Percentiles rank a stretch among this genome's conserved stretches.
Evolutionary conservation across 306 rosid genomes (phyloP).

Genomic region (Sindora glabra): DNA sequence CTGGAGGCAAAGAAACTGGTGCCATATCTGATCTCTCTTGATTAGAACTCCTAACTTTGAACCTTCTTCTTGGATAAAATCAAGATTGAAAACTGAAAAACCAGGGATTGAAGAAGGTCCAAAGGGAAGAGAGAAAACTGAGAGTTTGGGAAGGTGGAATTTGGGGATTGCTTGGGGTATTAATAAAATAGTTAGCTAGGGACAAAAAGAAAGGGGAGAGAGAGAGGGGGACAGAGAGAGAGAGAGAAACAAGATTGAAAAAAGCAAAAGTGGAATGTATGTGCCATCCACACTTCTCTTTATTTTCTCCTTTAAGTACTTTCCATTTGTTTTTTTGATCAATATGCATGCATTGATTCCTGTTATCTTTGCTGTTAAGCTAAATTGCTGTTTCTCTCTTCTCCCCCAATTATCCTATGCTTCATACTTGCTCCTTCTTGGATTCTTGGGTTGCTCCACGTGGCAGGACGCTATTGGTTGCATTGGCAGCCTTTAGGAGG

Average conservation of each 20-base stretch:
- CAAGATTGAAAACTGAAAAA: not conserved
- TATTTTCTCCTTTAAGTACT: constrained; percentile 23
- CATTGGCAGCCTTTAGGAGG: not conserved
- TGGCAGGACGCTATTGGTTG: constrained; percentile 25
- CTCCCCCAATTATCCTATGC: constrained; percentile 61
- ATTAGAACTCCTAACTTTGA: constrained; percentile 14
- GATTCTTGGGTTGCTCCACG: constrained; percentile 40
- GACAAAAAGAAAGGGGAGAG: constrained; percentile 41
- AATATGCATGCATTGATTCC: constrained; percentile 37
- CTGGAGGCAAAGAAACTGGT: constrained; percentile 88
- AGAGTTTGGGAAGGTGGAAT: constrained; percentile 25
- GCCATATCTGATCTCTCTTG: constrained; percentile 35
- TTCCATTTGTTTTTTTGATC: constrained; percentile 46
- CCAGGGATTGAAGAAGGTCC: constrained; percentile 13
- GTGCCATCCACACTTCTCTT: constrained; percentile 12
- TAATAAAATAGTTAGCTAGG: constrained; percentile 64
- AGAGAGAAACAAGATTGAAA: not conserved
- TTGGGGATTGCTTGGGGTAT: constrained; percentile 70
- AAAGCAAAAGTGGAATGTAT: constrained; percentile 10
- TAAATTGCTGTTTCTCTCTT: constrained; percentile 6
- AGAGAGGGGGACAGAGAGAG: not conserved
- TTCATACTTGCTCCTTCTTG: constrained; percentile 59
- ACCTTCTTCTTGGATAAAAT: constrained; percentile 22
- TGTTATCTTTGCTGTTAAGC: constrained; percentile 44
- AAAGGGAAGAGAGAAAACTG: not conserved